phyloP scores from a whole-genome alignment of 768 basidiomycete genomes.

The Pisolithus marmoratus region DNA sequence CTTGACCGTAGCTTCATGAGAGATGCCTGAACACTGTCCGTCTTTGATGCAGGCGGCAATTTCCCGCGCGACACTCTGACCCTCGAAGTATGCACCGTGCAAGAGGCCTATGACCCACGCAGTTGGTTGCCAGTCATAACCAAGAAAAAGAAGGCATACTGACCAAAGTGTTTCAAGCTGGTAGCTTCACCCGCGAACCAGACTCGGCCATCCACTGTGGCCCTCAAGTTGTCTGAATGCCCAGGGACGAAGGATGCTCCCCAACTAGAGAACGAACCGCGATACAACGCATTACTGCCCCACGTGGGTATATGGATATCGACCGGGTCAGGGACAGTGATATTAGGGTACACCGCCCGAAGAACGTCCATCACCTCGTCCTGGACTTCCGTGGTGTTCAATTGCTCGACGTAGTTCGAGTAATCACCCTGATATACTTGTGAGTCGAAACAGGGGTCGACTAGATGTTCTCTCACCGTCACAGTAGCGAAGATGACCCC shows the following conservation, averaged over 20 bases:
- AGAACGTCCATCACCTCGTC: conserved; percentile 52
- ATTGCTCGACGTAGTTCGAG: conserved; percentile 50
- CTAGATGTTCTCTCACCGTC: too few species aligned
- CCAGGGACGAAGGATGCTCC: conserved; percentile 51
- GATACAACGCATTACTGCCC: conserved; percentile 41
- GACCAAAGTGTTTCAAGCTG: conserved; percentile 61
- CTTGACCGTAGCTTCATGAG: conserved; percentile 23
- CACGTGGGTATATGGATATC: conserved; percentile 55
- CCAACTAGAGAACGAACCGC: conserved; percentile 61
- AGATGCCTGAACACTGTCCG: conserved; percentile 19
- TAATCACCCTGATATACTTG: conserved; percentile 66
- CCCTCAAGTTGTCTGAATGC: conserved; percentile 53
- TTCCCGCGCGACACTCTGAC: conserved; percentile 33
- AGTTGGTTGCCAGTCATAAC: background rate
- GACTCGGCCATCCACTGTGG: conserved; percentile 43
- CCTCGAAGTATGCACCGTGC: conserved; percentile 57
- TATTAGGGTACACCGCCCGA: conserved; percentile 53
- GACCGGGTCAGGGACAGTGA: conserved; percentile 47
- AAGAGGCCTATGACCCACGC: conserved; percentile 37
- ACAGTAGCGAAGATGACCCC: too few species aligned
- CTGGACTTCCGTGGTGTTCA: conserved; percentile 43
- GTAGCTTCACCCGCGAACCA: conserved; percentile 68
- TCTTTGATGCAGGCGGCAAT: conserved; percentile 39
- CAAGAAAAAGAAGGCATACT: conserved; percentile 10
- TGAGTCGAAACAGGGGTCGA: too few species aligned